Evolutionary conservation across 345 rosid genomes (phyloP), one percentile per base, ranked within the genome.

Genomic region (Combretum micranthum): DNA sequence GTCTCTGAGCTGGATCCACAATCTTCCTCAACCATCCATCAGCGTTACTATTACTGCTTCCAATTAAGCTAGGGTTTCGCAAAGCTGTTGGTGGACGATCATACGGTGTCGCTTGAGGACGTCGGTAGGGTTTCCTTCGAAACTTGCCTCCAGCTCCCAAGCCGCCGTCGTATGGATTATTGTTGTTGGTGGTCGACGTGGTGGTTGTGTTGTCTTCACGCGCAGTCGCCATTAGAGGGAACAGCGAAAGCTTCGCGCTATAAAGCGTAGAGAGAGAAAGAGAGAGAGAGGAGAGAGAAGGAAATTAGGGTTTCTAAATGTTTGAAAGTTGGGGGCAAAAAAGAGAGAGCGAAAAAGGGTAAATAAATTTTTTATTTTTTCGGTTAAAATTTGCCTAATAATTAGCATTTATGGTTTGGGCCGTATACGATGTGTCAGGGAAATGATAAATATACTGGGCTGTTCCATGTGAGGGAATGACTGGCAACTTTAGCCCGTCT

Each of bases 1-100:
- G 81, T 60, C 83, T 61, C 63, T 85, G 97, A 12, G 97, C 96
- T 58, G 97, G 99, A 83, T 89, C 92, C 69, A 93, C 84, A 62
- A 93, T 50, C 76, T 80, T 93, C 66, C 96, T 76, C 23, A 93
- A 42, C 99, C 97, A 93, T 5, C 93, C 84, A 61, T 75, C 69
- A 6, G 44, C 57, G 55, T 47, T 57, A 19, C 52, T 70, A 8
- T 56, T 63, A 53, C 49, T 60, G 18, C 49, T n/a, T 47, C 63
- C 56, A 15, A 59, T 60, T 60, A 59, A 44, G 71, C 61, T 56
- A 46, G 85, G 42, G 67, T 77, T 83, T 57, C 86, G 67, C 37
- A 68, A 50, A 4, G 82, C 67, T 47, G 78, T 62, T 17, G 76
- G 59, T 13, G 89, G 94, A 7, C 96, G 86, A 69, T 77, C 91